phyloP scores from a whole-genome alignment of 2,329 filamentous ascomycete species.

The Verticillium klebahnii region DNA sequence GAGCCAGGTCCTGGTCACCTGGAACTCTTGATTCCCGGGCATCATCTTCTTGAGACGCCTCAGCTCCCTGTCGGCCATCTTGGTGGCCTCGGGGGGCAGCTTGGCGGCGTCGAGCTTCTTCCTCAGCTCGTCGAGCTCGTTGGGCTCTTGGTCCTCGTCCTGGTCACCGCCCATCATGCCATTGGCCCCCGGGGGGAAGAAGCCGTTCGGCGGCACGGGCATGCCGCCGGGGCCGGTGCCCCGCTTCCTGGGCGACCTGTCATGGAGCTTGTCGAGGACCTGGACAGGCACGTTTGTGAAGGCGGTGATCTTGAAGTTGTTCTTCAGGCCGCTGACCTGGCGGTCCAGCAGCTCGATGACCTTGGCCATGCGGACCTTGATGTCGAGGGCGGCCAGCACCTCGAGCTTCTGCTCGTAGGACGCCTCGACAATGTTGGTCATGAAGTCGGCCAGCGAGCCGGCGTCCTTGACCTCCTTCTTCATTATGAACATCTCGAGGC shows the following conservation, averaged over 20 bases:
- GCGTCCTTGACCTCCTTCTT: constrained; percentile 79
- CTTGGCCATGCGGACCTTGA: constrained; percentile 72
- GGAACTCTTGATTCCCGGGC: constrained; percentile 91
- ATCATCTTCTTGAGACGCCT: constrained; percentile 92
- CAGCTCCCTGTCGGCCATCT: constrained; percentile 86
- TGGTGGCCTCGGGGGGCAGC: constrained; percentile 77
- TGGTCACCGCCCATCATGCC: constrained; percentile 36
- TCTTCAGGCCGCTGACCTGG: constrained; percentile 80
- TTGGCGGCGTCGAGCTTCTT: constrained; percentile 80
- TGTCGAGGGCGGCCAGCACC: constrained; percentile 74
- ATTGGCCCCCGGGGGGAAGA: constrained; percentile 15
- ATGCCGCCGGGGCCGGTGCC: constrained; percentile 9
- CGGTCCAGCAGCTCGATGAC: constrained; percentile 80
- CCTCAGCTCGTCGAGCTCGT: constrained; percentile 87
- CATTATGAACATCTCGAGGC: constrained; percentile 82
- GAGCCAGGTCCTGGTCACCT: constrained; percentile 87
- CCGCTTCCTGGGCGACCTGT: constrained; percentile 13
- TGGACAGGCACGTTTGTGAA: constrained; percentile 64
- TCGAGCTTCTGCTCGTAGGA: constrained; percentile 88
- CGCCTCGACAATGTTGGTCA: constrained; percentile 87
- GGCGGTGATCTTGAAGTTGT: constrained; percentile 79
- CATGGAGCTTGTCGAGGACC: constrained; percentile 49
- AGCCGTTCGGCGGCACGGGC: constrained; percentile 10
- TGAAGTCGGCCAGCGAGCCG: constrained; percentile 86
- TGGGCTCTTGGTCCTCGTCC: constrained; percentile 74